A percentile compares a stretch with the other conserved stretches of the same genome.
Evolutionary conservation across 2,329 filamentous ascomycete species (phyloP).

Genomic region (Cladosporium sp.): DNA sequence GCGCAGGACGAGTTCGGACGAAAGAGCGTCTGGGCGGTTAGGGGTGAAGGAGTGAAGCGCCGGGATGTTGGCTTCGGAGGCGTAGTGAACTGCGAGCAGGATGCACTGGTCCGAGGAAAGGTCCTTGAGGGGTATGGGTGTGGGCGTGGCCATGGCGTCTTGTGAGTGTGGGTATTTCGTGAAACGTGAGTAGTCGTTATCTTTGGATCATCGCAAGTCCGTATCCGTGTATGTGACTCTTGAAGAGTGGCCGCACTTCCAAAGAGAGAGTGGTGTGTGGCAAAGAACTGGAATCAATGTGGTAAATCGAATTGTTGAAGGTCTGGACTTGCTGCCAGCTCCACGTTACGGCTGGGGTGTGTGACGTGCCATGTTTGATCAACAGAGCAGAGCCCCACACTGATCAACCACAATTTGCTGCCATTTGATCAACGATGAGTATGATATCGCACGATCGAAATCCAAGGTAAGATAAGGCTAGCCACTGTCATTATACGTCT

Average conservation of each 20-base stretch:
- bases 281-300: too few species aligned
- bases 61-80: constrained; percentile 61
- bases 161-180: neutral
- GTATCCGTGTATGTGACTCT: neutral
- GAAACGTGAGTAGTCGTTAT: neutral
- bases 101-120: constrained; percentile 66
- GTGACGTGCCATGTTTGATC: too few species aligned
- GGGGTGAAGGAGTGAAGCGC: constrained; percentile 59
- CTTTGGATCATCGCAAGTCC: neutral
- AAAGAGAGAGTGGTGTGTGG: too few species aligned
- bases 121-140: constrained; percentile 18
- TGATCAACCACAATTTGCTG: too few species aligned
- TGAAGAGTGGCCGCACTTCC: too few species aligned
- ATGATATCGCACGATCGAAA: too few species aligned
- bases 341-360: too few species aligned
- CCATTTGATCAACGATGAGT: too few species aligned
- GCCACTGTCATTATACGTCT: too few species aligned
- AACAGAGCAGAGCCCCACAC: too few species aligned
- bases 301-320: neutral
- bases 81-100: constrained; percentile 67
- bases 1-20: constrained; percentile 62
- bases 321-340: too few species aligned
- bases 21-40: constrained; percentile 54
- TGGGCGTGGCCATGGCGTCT: neutral
- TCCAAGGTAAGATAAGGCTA: too few species aligned